Evolutionary conservation across 306 rosid species (phyloP), one percentile per base, ranked within the genome.

Genomic region (Bauhinia variegata): DNA sequence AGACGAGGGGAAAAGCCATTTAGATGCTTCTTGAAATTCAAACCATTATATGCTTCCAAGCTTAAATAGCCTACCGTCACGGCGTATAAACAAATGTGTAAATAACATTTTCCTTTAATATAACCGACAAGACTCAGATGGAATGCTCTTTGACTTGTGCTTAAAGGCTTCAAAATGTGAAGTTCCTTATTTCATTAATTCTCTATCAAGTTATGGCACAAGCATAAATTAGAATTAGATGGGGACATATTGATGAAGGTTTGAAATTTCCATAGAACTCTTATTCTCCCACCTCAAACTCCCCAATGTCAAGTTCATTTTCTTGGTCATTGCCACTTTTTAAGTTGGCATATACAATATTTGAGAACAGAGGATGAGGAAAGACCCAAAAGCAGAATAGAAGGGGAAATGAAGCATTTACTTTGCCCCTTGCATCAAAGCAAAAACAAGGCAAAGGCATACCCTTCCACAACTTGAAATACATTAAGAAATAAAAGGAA

Each of bases 391-490:
- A 39, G 67, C 61, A n/a, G n/a, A n/a, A n/a, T n/a, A n/a, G n/a
- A n/a, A n/a, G n/a, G n/a, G n/a, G n/a, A n/a, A n/a, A n/a, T n/a
- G n/a, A n/a, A n/a, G n/a, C n/a, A n/a, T n/a, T n/a, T n/a, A n/a
- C 28, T 63, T 60, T 55, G 72, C 69, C 76, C 83, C 67, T 62
- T 41, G 52, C 39, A 65, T 19, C 38, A 52, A 73, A 63, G 64
- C 28, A 69, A 72, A 78, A 65, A 78, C 52, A 77, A 75, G 70
- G 57, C 75, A 68, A 83, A 81, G 68, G 54, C 75, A 57, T 28
- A 37, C 56, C n/a, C 74, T 55, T 58, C 72, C 50, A 41, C 74
- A 68, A 63, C 44, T 75, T 54, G 76, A 70, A 82, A 65, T 75
- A 76, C 80, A 76, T 67, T 28, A 48, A 19, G 50, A 68, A 7